Evolutionary conservation across 192 early-diverging fungal species (phyloP).

Genomic region (Backusella australiensis): DNA sequence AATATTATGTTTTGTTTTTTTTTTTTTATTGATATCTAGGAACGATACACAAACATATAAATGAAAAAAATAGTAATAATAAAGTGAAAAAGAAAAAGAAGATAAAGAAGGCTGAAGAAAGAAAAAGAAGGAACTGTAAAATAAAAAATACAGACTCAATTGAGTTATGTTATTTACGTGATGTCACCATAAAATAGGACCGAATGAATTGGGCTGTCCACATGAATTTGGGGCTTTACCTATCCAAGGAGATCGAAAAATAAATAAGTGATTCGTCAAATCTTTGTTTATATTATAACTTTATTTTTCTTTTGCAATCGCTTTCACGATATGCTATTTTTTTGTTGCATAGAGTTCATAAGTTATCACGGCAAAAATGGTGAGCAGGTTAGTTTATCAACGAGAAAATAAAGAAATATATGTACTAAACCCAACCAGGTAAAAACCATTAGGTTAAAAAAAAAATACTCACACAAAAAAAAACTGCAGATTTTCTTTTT

Average conservation of each 20-base stretch:
- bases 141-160: neutral
- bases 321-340: neutral
- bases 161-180: neutral
- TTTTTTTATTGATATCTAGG: neutral
- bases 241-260: neutral
- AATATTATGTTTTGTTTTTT: neutral
- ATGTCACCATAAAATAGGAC: slow-evolving; percentile 3
- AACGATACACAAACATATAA: neutral
- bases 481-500: slow-evolving; percentile 4
- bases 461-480: neutral
- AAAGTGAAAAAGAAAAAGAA: neutral
- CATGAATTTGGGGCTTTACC: neutral
- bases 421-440: neutral
- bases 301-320: neutral
- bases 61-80: neutral
- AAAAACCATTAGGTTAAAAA: neutral
- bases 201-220: neutral
- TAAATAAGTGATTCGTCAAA: neutral
- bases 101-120: neutral
- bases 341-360: neutral
- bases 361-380: neutral
- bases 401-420: neutral
- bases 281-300: neutral
- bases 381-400: neutral
- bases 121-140: neutral